Base-by-base conservation (phyloP, 306 rosid species). In the Comarum palustre region DNA sequence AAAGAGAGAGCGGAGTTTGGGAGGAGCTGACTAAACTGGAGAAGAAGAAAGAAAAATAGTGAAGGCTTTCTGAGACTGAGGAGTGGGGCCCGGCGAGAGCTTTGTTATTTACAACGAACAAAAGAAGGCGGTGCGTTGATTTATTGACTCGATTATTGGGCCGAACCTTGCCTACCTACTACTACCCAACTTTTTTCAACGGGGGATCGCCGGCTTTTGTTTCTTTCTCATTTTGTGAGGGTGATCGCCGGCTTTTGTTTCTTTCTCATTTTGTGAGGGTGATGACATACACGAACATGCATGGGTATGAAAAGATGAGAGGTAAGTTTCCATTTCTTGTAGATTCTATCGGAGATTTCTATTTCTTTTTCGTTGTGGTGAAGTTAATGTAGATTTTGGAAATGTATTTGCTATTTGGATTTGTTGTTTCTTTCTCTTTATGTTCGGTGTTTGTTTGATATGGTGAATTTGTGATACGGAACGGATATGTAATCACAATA, bases 171-270 rank as follows among this genome's bases (percentile, higher is more conserved):
- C 55, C 57, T 3, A 8, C 25, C 57, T 51, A 15, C 57, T 47
- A 1, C 51, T 13, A 39, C 43, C 12, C 43, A 12, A 39, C 43
- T 11, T 8, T 31, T 60, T 60, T 59, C 65, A 29, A 29, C 41
- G 66, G 3, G 6, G 20, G 65, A 60, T 60, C 38, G 66, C 66
- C 66, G 66, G 66, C 66, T 60, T 60, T 59, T 29, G 9, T 34
- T 34, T 31, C 4, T 59, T 27, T 60, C 20, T 27, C 6, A 13
- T 5, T 27, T 54, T 59, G 61, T 55, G 58, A 51, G 60, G 25
- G 2, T 19, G 61, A 55, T 50, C n/a, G n/a, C n/a, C n/a, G 64
- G 64, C 64, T 58, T 58, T 57, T 25, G 7, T n/a, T n/a, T 58
- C 4, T 58, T 24, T 58, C 36, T 25, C 4, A 11, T 4, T 25